Base-by-base conservation (phyloP, 306 rosid genomes). In the Pyrus betulifolia region DNA sequence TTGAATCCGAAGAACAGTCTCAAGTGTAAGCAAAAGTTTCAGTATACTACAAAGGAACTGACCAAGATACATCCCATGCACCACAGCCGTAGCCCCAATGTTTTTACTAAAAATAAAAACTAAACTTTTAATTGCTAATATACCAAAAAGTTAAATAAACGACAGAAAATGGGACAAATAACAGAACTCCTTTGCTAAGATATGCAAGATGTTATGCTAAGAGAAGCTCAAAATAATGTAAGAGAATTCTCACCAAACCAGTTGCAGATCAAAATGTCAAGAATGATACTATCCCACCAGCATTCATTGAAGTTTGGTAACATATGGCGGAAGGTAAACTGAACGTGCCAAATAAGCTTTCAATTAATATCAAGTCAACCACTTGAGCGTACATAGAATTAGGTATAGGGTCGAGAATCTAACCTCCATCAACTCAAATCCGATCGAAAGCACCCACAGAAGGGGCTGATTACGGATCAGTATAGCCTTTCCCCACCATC, bases 401-500 rank as follows among this genome's bases (percentile, higher is more conserved):
- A 76, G 57, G 71, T 67, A 77, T 64, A 11, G 64, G 46, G 76
- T 74, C 57, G 67, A 85, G 78, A 40, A 54, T 49, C 79, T 33
- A 79, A 96, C 99, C 98, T 96, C 99, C 98, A 96, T 86, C 79
- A 88, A 28, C 87, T 96, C 99, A 79, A 96, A 96, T 69, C 97
- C 99, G 42, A 96, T 84, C 5, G 99, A 96, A 25, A 96, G 80
- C 72, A 91, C 93, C 99, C 99, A 96, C 46, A 96, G 88, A 84
- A 96, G 98, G 49, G 98, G 96, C 80, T 96, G 99, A 81, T 96
- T 96, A 51, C 99, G 99, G 74, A 96, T 91, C 97, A 96, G 79
- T 83, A 96, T 96, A 46, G 99, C 99, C 78, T 96, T 96, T 8
- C 99, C 98, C 99, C 99, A 96, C 99, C 99, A 96, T 25, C 99